These are phyloP conservation scores for Chenopodium album DNA, from an alignment of 148 eudicot genomes.

Conservation along the genomic window DNA sequence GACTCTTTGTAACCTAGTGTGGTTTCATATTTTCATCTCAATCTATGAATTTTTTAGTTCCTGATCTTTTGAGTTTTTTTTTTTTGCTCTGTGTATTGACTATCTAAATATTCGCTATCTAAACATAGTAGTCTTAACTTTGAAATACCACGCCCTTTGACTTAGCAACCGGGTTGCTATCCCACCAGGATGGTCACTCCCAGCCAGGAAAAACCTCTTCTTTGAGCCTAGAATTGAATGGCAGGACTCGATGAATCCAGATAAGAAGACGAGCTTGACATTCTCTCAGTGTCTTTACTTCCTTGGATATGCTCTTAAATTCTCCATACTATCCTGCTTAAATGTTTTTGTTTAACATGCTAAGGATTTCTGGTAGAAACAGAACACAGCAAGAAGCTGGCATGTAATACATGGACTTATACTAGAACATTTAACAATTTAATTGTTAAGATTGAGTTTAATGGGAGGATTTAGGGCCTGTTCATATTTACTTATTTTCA, in stretches of 20 bases:
- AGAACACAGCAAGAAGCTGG: not conserved
- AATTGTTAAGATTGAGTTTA: not conserved
- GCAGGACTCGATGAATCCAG: too few species aligned
- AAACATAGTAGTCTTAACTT: not conserved
- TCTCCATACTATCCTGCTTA: not conserved
- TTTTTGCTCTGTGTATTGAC: too few species aligned
- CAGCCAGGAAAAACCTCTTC: too few species aligned
- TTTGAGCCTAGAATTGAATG: too few species aligned
- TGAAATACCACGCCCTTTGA: not conserved
- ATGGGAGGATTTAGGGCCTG: not conserved
- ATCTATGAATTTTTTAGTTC: not conserved
- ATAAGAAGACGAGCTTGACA: too few species aligned
- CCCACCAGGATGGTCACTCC: not conserved
- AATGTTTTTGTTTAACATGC: not conserved
- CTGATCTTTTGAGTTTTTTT: not conserved
- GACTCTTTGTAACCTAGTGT: not conserved
- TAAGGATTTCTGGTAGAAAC: not conserved
- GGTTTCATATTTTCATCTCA: too few species aligned
- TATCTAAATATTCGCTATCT: not conserved
- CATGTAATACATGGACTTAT: not conserved
- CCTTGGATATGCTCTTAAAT: not conserved
- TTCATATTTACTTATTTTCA: too few species aligned
- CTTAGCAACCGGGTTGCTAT: not conserved
- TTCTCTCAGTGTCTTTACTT: not conserved
- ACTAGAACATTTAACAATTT: not conserved